Base-by-base conservation (phyloP, 2,329 filamentous ascomycete genomes). In the Fusarium sp. region DNA sequence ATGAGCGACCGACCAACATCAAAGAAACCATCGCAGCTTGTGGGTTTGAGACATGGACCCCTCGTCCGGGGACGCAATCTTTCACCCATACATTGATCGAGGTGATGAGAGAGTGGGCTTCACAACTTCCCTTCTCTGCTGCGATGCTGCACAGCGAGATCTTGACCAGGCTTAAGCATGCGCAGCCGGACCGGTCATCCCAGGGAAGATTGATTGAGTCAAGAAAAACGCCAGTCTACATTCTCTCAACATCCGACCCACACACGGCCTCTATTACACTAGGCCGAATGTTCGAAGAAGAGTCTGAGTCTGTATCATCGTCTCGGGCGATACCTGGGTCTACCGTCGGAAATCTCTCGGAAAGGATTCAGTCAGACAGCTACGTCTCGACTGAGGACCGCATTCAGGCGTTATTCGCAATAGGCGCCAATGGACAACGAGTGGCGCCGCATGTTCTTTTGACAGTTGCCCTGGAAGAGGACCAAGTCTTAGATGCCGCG, bases 141-240 rank as follows among this genome's bases (percentile, higher is more conserved):
- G 71, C 73, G 17, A 75, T 75, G 72, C 59, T 75, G 31, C 73
- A 75, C 42, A 75, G 71, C 6, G 73, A 75, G 51, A 75, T 75
- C 26, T 31, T 75, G 28, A 73, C 65, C 22, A 62, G 73, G 13
- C 67, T 75, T 38, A 75, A 75, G 19, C 71, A 75, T 59, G 71
- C 71, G 40, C 72, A 62, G 13, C 73, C 72, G 46, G 65, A 57
- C 19, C 54, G 71, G 28, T 73, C 71, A 7, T 68, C 69, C 15
- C 65, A 72, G 15, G 72, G 72, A 21, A 51, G 64, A n/a, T 51
- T 65, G 26, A 61, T 72, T 17, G 73, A 75, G 55, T 72, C 71
- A 21, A 72, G 71, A 39, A 75, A 66, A 61, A 75, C 72, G 11
- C 73, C 71, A 21, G 71, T 59, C 47, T 75, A 75, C 47, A 73